phyloP scores from a whole-genome alignment of 305 asterid species.

The Plantago coronopus region DNA sequence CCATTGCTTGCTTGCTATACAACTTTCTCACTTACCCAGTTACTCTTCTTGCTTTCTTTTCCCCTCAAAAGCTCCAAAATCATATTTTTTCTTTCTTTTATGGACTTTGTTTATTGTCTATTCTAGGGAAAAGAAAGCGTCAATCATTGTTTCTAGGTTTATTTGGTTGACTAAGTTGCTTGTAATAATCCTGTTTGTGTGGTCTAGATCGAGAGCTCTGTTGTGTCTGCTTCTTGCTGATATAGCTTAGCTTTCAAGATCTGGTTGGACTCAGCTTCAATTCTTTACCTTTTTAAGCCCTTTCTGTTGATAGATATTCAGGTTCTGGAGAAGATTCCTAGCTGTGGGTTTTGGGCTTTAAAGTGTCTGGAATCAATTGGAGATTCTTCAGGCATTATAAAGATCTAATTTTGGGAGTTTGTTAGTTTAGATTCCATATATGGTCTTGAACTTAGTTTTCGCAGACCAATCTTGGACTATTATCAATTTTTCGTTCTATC shows the following conservation, averaged over 20 bases:
- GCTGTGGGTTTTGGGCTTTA: not conserved
- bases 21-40: too few relatives aligned
- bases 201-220: conserved; percentile 33
- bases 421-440: conserved; percentile 14
- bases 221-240: conserved; percentile 15
- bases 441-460: conserved; percentile 19
- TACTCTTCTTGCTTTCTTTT: not conserved
- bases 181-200: conserved; percentile 7
- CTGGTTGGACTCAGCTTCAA: conserved; percentile 26
- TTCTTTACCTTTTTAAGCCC: conserved; percentile 8
- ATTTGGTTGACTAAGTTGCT: conserved; percentile 4
- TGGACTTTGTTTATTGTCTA: not conserved
- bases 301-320: conserved; percentile 19
- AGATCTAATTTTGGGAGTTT: conserved; percentile 14
- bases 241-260: conserved; percentile 33
- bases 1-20: not conserved
- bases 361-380: conserved; percentile 20
- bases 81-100: too few relatives aligned
- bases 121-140: not conserved
- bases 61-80: too few relatives aligned
- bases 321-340: conserved; percentile 23
- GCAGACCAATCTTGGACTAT: conserved; percentile 17
- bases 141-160: not conserved
- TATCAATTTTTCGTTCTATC: conserved; percentile 11
- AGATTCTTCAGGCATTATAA: conserved; percentile 9